Conservation (phyloP, 2,329 filamentous ascomycete species). For the Xylariaceae sp. region DNA sequence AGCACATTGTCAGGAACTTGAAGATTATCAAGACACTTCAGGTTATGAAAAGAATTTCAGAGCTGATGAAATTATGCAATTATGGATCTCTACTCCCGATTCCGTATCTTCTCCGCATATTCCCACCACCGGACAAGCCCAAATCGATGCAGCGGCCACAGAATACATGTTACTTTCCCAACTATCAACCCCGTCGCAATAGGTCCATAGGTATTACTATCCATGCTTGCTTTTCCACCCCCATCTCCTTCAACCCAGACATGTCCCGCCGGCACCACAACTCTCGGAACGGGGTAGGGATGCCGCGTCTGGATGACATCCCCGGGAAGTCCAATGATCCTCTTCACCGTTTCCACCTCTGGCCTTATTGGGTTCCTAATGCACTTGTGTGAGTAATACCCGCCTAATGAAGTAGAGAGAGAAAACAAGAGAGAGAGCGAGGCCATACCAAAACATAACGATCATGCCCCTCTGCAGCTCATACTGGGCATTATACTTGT, state of each 20-base stretch:
- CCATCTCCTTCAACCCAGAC: conserved; percentile 96
- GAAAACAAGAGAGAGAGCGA: too few relatives aligned
- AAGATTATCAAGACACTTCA: background rate
- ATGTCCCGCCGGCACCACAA: conserved; percentile 75
- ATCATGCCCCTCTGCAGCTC: conserved; percentile 68
- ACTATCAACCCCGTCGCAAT: conserved; percentile 71
- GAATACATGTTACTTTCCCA: conserved; percentile 67
- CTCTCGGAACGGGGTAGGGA: conserved; percentile 52
- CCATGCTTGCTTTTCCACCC: conserved; percentile 62
- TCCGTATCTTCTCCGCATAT: conserved; percentile 32
- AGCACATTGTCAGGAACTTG: too few relatives aligned
- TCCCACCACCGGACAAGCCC: conserved; percentile 58
- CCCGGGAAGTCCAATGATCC: conserved; percentile 75
- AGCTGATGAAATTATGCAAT: too few relatives aligned
- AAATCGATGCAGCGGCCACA: conserved; percentile 63
- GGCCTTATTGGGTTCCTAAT: conserved; percentile 67
- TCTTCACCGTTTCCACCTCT: conserved; percentile 69
- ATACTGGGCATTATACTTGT: conserved; percentile 55
- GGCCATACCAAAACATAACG: conserved; percentile 65
- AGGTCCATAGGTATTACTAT: conserved; percentile 90
- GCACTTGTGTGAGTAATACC: background rate
- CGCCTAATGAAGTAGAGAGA: conserved; percentile 13
- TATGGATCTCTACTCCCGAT: conserved; percentile 9
- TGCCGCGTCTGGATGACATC: conserved; percentile 67
- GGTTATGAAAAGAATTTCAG: background rate